Conservation (phyloP, 1,284 basidiomycete genomes). For the Heterobasidion parviporum region DNA sequence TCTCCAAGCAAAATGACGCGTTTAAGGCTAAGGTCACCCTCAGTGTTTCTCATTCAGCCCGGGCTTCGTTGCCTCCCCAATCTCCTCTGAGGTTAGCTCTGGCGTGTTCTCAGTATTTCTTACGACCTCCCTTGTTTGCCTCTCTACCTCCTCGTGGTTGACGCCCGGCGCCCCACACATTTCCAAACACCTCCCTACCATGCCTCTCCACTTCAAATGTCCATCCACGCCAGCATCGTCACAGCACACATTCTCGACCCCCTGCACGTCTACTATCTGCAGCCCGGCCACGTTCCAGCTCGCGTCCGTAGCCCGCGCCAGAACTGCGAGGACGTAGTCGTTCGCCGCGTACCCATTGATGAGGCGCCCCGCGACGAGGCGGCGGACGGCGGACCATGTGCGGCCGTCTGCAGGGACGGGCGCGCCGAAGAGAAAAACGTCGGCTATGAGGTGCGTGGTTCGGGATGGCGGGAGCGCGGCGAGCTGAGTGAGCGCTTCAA, state of each 20-base stretch:
- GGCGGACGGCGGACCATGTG: slow-evolving; percentile 57
- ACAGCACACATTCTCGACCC: slow-evolving; percentile 64
- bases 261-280: slow-evolving; percentile 51
- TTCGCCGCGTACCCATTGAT: slow-evolving; percentile 67
- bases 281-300: slow-evolving; percentile 68
- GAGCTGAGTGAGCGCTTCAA: slow-evolving; percentile 36
- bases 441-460: slow-evolving; percentile 53
- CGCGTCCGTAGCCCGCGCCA: slow-evolving; percentile 56
- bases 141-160: slow-evolving; percentile 26
- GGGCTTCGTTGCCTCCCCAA: neutral
- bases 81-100: neutral
- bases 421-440: slow-evolving; percentile 69
- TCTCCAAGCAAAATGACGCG: no score
- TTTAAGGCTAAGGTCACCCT: no score
- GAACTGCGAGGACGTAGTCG: slow-evolving; percentile 71
- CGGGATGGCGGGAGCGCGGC: slow-evolving; percentile 31
- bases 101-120: neutral
- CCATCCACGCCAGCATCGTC: slow-evolving; percentile 34
- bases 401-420: slow-evolving; percentile 49
- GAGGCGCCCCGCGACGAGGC: slow-evolving; percentile 59
- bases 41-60: neutral
- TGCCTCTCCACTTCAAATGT: slow-evolving; percentile 46
- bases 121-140: slow-evolving; percentile 14
- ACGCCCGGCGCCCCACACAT: slow-evolving; percentile 33
- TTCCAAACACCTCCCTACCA: slow-evolving; percentile 38